Evolutionary conservation across 805 yeast species (phyloP).

Genomic region (Suhomyces sp.): DNA sequence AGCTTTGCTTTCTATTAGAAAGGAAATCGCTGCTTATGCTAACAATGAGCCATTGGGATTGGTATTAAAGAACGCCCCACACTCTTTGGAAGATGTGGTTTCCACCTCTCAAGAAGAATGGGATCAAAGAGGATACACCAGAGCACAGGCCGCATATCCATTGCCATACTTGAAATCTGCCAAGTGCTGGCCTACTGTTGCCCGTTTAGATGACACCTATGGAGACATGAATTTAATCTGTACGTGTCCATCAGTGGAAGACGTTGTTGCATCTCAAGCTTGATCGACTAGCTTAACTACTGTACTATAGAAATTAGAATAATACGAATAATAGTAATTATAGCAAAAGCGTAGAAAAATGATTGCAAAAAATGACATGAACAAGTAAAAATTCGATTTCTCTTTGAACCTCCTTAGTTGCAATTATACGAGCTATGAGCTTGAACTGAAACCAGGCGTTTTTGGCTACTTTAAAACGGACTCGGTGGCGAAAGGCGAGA

Average conservation of each 20-base stretch:
- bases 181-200: slow-evolving; percentile 95
- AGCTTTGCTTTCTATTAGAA: slow-evolving; percentile 77
- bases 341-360: neutral
- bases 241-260: slow-evolving; percentile 88
- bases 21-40: slow-evolving; percentile 74
- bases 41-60: slow-evolving; percentile 63
- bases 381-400: neutral
- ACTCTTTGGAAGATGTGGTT: slow-evolving; percentile 76
- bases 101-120: slow-evolving; percentile 63
- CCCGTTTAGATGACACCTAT: slow-evolving; percentile 90
- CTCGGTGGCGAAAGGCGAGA: too few species aligned
- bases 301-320: slow-evolving; percentile 6
- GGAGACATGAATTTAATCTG: slow-evolving; percentile 93
- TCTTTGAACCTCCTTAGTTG: too few species aligned
- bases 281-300: neutral
- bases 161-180: slow-evolving; percentile 65
- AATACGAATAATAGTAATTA: neutral
- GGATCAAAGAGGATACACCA: slow-evolving; percentile 81
- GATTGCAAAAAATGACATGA: too few species aligned
- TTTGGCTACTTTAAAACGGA: too few species aligned
- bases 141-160: slow-evolving; percentile 94
- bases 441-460: too few species aligned
- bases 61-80: slow-evolving; percentile 89
- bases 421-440: too few species aligned
- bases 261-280: slow-evolving; percentile 46